Conservation (phyloP, 179 eudicot species). For the Beta corolliflora region DNA sequence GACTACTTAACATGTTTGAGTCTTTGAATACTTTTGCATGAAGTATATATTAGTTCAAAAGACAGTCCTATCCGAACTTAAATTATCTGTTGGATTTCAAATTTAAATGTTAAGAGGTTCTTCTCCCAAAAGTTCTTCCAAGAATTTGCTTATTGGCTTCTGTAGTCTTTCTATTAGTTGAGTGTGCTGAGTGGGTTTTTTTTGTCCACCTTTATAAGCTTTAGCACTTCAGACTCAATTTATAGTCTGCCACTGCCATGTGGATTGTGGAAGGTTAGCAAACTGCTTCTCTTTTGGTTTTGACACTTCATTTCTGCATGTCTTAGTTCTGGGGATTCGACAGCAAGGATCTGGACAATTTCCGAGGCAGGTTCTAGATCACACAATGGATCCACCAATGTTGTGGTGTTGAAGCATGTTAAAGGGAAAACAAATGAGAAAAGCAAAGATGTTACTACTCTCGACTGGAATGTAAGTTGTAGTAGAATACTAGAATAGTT, state of each 20-base stretch:
- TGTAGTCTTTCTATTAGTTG: neutral
- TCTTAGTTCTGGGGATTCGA: conserved; percentile 90
- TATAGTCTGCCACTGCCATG: neutral
- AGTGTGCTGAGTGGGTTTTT: neutral
- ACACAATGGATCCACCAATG: conserved; percentile 48
- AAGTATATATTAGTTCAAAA: neutral
- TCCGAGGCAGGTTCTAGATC: conserved; percentile 49
- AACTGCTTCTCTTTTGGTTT: neutral
- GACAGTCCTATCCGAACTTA: neutral
- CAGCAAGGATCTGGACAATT: conserved; percentile 91
- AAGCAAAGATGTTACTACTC: conserved; percentile 96
- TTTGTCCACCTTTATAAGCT: neutral
- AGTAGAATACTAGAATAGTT: neutral
- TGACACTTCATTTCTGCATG: conserved; percentile 7
- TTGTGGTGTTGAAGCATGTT: conserved; percentile 72
- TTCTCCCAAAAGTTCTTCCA: conserved; percentile 1
- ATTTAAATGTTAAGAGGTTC: neutral
- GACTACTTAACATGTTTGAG: neutral
- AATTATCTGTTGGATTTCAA: neutral
- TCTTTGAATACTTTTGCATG: neutral
- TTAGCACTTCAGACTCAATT: neutral
- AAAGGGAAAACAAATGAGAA: conserved; percentile 87
- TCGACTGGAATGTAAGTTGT: conserved; percentile 97
- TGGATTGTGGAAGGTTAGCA: neutral
- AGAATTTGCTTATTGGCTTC: neutral